These are phyloP conservation scores for Atkinsonella hypoxylon DNA, from an alignment of 2,329 filamentous ascomycete genomes.

Conservation along the genomic window DNA sequence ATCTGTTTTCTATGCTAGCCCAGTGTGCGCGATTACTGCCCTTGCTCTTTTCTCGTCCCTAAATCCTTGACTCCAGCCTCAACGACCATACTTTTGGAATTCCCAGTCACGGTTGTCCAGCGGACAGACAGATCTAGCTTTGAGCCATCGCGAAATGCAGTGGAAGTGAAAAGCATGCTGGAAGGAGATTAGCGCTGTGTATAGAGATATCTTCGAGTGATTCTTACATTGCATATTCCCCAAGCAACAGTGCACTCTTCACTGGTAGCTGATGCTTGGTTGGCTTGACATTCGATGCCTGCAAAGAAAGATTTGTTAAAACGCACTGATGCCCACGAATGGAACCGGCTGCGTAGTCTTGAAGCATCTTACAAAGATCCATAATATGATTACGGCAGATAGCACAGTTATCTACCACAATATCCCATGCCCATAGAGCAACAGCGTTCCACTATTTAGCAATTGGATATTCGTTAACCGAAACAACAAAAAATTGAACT, in stretches of 20 bases:
- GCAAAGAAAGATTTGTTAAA: slow-evolving; percentile 21
- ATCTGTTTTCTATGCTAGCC: not conserved
- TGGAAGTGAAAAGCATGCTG: slow-evolving; percentile 99
- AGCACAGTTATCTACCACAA: slow-evolving; percentile 97
- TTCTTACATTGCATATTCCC: slow-evolving; percentile 92
- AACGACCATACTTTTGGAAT: slow-evolving; percentile 94
- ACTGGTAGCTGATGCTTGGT: slow-evolving; percentile 91
- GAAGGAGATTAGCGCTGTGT: slow-evolving; percentile 21
- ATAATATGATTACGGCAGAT: slow-evolving; percentile 99
- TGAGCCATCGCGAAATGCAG: slow-evolving; percentile 97
- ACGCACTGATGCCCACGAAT: too few relatives aligned
- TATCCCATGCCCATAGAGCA: slow-evolving; percentile 98
- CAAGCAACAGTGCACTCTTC: slow-evolving; percentile 98
- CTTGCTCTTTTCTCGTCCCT: not conserved
- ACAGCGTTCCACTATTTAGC: slow-evolving; percentile 83
- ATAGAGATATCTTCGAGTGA: not conserved
- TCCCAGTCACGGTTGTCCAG: slow-evolving; percentile 98
- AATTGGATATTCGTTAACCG: not conserved
- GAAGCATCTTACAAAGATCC: slow-evolving; percentile 67
- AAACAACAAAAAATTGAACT: not conserved
- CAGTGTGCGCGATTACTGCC: not conserved
- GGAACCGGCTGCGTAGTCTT: too few relatives aligned
- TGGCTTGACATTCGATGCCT: slow-evolving; percentile 98
- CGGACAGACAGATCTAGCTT: slow-evolving; percentile 96
- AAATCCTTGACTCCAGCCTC: slow-evolving; percentile 9